These are phyloP conservation scores for Termitomyces sp. DNA, from an alignment of 768 basidiomycete genomes.

Conservation along the genomic window DNA sequence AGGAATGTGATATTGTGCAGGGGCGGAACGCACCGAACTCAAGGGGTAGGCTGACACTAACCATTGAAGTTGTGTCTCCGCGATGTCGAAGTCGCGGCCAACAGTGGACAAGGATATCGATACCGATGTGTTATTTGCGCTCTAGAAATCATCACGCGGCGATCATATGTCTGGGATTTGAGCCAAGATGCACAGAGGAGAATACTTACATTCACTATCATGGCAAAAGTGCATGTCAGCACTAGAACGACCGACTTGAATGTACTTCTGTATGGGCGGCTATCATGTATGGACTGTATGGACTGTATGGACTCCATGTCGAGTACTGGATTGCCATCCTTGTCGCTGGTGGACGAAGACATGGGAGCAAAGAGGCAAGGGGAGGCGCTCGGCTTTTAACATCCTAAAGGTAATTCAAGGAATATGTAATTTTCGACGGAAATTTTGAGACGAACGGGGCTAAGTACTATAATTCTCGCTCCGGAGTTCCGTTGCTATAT, in stretches of 20 bases:
- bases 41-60: slow-evolving; percentile 60
- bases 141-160: slow-evolving; percentile 18
- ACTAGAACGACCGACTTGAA: slow-evolving; percentile 17
- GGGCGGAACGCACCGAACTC: slow-evolving; percentile 41
- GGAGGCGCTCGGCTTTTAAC: not conserved
- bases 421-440: not conserved
- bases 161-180: not conserved
- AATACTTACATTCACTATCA: slow-evolving; percentile 20
- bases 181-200: not conserved
- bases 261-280: slow-evolving; percentile 10
- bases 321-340: slow-evolving; percentile 1
- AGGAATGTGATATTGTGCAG: not conserved
- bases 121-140: slow-evolving; percentile 38
- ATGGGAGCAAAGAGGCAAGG: slow-evolving; percentile 1
- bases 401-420: not conserved
- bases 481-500: not conserved
- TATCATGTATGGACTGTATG: not conserved
- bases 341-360: slow-evolving; percentile 9
- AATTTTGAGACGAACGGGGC: not conserved
- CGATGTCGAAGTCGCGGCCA: slow-evolving; percentile 40
- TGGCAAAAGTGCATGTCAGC: slow-evolving; percentile 20
- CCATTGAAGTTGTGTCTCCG: slow-evolving; percentile 58
- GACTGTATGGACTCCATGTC: slow-evolving; percentile 1
- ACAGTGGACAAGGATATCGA: slow-evolving; percentile 50
- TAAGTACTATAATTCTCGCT: not conserved